Percentiles rank a stretch among this genome's conserved stretches.
phyloP scores from a whole-genome alignment of 2,329 filamentous ascomycete genomes.

The Sporothrix phasma region DNA sequence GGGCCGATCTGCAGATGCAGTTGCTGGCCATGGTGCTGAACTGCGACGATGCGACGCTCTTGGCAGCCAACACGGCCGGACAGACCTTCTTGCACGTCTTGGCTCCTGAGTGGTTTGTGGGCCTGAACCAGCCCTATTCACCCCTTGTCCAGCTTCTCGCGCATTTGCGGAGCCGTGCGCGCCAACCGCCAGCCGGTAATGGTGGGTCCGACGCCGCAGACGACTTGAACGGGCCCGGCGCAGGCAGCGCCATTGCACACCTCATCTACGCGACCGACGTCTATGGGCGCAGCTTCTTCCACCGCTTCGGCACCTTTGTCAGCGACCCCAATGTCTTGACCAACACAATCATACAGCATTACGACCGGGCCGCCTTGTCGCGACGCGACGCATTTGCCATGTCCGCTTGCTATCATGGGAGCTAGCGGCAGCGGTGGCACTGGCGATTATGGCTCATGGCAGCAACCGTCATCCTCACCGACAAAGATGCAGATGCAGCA shows the following conservation, averaged over 20 bases:
- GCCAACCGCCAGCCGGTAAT: background rate
- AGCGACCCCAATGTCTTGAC: constrained; percentile 24
- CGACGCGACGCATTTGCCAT: constrained; percentile 42
- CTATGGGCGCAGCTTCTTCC: constrained; percentile 45
- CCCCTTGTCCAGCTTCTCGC: constrained; percentile 24
- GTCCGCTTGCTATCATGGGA: constrained; percentile 21
- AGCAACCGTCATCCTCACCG: background rate
- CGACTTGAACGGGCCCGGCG: background rate
- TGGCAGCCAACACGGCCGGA: constrained; percentile 33
- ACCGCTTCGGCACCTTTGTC: constrained; percentile 30
- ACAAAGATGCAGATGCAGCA: background rate
- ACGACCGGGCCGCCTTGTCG: constrained; percentile 26
- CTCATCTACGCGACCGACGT: constrained; percentile 34
- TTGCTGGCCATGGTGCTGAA: constrained; percentile 24
- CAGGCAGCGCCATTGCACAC: constrained; percentile 2
- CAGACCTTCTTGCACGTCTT: constrained; percentile 42
- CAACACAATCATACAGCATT: constrained; percentile 29
- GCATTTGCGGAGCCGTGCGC: constrained; percentile 21
- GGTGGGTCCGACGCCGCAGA: background rate
- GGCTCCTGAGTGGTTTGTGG: constrained; percentile 27
- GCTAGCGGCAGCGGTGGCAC: background rate
- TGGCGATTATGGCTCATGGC: background rate
- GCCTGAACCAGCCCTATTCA: constrained; percentile 20
- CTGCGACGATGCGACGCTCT: constrained; percentile 19
- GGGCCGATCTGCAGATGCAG: constrained; percentile 24